Evolutionary conservation across 192 early-diverging fungal species (phyloP), one percentile per base, ranked within the genome.

Genomic region (Backusella luteola): DNA sequence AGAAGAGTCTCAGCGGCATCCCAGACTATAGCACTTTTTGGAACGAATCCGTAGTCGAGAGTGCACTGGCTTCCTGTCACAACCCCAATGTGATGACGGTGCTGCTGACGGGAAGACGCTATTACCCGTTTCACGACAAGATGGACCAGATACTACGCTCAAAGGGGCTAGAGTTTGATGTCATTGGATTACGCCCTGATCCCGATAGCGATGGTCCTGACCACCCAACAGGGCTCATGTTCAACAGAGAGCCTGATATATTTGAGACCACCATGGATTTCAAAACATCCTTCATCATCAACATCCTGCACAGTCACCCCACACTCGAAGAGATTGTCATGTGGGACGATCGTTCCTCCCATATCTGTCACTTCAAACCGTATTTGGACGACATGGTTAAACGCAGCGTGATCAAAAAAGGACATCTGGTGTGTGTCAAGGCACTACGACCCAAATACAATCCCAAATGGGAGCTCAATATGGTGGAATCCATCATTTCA

Each of bases 111-210:
- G 80, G 80, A 23, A 53, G 80, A 41, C 76, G 80, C 8, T 36
- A 63, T 32, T 77, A 81, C 46, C 80, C 80, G 1, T 81, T 81
- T 41, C 53, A 69, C 19, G n/a, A 23, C 19, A 32, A 68, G 0
- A 59, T 81, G 2, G 39, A 66, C 3, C 26, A 69, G 6, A 81
- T 81, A 53, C 53, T 81, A 2, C 19, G 38, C 7, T 53, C 76
- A 6, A 78, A 78, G 12, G 59, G 59, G 0, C 49, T 81, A 0
- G 2, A 49, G 12, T 81, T 81, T 41, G 80, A 81, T 46, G n/a
- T 78, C 7, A 53, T 81, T 52, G 80, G 76, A 38, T 34, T 81
- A 12, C 76, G 80, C 35, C 80, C 80, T 26, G 80, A 81, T 67
- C 80, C 80, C 19, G 75, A 76, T 38, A 32, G 36, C 8, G 44